These are phyloP conservation scores for Candida mattraensis DNA, from an alignment of 805 yeast species.

Conservation along the genomic window DNA sequence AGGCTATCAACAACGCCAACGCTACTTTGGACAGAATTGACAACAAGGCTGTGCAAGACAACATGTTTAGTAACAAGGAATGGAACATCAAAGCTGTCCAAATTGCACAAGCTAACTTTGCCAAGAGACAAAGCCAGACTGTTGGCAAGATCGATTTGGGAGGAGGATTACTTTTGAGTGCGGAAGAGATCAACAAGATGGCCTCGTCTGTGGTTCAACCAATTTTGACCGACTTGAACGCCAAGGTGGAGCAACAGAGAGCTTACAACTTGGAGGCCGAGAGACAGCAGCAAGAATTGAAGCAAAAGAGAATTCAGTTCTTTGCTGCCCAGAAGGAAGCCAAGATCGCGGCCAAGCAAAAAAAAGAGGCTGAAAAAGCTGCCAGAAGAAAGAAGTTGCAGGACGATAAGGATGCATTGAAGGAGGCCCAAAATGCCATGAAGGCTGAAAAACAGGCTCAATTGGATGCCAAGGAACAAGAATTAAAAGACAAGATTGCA, in stretches of 20 bases:
- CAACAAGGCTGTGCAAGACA: constrained; percentile 24
- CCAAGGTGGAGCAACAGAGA: constrained; percentile 71
- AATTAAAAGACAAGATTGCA: constrained; percentile 38
- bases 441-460: constrained; percentile 35
- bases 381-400: constrained; percentile 48
- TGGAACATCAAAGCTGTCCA: constrained; percentile 71
- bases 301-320: constrained; percentile 38
- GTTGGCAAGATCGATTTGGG: constrained; percentile 74
- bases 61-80: constrained; percentile 31
- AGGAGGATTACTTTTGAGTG: constrained; percentile 80
- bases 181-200: constrained; percentile 71
- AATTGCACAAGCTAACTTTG: constrained; percentile 68
- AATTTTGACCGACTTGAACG: constrained; percentile 68
- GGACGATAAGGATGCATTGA: constrained; percentile 47
- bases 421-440: constrained; percentile 46
- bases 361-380: constrained; percentile 32
- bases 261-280: constrained; percentile 47
- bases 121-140: constrained; percentile 46
- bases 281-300: constrained; percentile 40
- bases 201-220: constrained; percentile 84
- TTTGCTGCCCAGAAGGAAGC: constrained; percentile 39
- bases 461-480: constrained; percentile 47
- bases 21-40: constrained; percentile 29
- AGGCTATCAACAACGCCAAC: constrained; percentile 53
- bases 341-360: constrained; percentile 36